Percentiles rank a stretch among this genome's conserved stretches.
These are phyloP conservation scores for Malbranchea cinnamomea DNA, from an alignment of 2,329 filamentous ascomycete species.

Conservation along the genomic window DNA sequence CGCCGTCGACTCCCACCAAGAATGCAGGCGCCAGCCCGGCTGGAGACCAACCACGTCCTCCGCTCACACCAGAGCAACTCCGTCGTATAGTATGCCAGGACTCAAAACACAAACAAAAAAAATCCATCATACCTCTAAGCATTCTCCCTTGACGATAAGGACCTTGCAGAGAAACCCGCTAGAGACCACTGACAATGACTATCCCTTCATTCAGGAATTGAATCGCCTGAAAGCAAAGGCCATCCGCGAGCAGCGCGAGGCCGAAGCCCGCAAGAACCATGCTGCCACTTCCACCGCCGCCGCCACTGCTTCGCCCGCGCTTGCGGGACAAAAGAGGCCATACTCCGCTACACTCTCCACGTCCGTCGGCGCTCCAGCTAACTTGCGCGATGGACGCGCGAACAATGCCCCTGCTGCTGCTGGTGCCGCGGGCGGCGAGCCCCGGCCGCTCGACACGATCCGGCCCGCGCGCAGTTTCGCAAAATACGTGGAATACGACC, in stretches of 20 bases:
- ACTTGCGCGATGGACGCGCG: slow-evolving; percentile 52
- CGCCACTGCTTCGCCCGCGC: slow-evolving; percentile 24
- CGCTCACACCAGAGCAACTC: slow-evolving; percentile 46
- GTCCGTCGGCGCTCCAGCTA: slow-evolving; percentile 34
- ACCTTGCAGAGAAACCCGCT: too few relatives aligned
- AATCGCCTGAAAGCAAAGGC: slow-evolving; percentile 81
- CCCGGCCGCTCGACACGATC: slow-evolving; percentile 38
- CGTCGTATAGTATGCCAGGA: slow-evolving; percentile 35
- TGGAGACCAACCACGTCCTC: slow-evolving; percentile 29
- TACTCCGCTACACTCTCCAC: slow-evolving; percentile 44
- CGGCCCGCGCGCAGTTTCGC: slow-evolving; percentile 75
- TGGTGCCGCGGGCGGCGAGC: too few relatives aligned
- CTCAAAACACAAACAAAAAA: not conserved
- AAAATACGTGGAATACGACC: slow-evolving; percentile 94
- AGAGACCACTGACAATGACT: not conserved
- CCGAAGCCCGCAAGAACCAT: slow-evolving; percentile 38
- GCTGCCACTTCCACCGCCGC: too few relatives aligned
- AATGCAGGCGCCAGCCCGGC: too few relatives aligned
- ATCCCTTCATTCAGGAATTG: slow-evolving; percentile 51
- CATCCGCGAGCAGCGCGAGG: slow-evolving; percentile 57
- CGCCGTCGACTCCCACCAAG: not conserved
- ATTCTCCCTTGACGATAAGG: too few relatives aligned
- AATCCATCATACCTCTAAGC: too few relatives aligned
- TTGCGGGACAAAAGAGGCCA: slow-evolving; percentile 57
- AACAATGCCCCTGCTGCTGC: slow-evolving; percentile 15